Conservation (phyloP, 1,139 yeast species). For the Debaryomyces subglobosus region DNA sequence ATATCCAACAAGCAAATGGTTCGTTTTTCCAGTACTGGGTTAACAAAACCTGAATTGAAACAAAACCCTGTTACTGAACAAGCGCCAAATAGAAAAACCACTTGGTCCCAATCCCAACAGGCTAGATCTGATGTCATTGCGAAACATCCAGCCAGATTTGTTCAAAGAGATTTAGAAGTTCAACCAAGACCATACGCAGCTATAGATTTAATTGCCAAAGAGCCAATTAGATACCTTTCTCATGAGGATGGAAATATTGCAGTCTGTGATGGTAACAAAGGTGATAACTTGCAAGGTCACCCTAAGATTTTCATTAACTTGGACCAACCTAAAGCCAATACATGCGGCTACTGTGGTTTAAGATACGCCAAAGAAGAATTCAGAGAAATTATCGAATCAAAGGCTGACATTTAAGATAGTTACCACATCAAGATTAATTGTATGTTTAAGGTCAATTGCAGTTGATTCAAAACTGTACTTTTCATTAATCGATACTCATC, state of each 20-base stretch:
- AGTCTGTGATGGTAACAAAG: conserved; percentile 83
- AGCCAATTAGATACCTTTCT: conserved; percentile 66
- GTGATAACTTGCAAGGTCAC: conserved; percentile 73
- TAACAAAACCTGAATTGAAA: conserved; percentile 41
- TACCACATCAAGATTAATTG: neutral
- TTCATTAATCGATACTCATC: conserved; percentile 1
- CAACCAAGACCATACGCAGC: conserved; percentile 89
- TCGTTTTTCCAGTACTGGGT: conserved; percentile 33
- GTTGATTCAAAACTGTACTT: neutral
- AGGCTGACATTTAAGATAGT: conserved; percentile 1
- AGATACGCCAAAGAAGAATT: conserved; percentile 60
- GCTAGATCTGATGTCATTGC: conserved; percentile 61
- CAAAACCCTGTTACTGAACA: conserved; percentile 49
- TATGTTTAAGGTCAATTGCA: neutral
- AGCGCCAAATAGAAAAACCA: conserved; percentile 71
- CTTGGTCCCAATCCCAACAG: conserved; percentile 76
- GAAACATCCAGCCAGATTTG: conserved; percentile 63
- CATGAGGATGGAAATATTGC: conserved; percentile 61
- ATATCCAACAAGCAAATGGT: conserved; percentile 13
- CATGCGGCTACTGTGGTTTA: conserved; percentile 82
- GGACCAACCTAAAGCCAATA: conserved; percentile 70
- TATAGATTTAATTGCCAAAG: conserved; percentile 75
- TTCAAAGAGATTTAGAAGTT: conserved; percentile 64
- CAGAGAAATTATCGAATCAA: conserved; percentile 42
- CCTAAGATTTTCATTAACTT: conserved; percentile 83